Evolutionary conservation across 202 grass and related monocot species (phyloP), one percentile per base, ranked within the genome.

Genomic region (Carex arenaria): DNA sequence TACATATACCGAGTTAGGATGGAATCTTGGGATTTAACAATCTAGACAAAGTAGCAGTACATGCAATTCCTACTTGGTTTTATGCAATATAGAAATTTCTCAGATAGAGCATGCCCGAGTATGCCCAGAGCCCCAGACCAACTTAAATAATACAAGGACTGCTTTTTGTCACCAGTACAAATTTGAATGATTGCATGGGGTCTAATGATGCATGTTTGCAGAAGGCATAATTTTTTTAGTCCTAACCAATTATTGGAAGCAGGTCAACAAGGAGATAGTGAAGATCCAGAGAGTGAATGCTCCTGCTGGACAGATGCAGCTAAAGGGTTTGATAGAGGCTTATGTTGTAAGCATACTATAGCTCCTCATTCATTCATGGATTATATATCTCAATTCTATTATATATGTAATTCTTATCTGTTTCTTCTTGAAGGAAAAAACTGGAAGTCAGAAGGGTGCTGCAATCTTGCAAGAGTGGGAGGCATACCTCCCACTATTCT

Each of bases 201-300:
- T 15, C 43, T 18, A 75, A 54, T 75, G 28, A 31, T 52, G 3
- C 5, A 31, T 75, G 47, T 54, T 30, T 75, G 47, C 2, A 2
- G 43, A 17, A 31, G 6, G 14, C 49, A 76, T 56, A 2, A 38
- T 38, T 38, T 28, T 55, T 43, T 55, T 31, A 32, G 13, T 34
- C 18, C 5, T 76, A 74, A 76, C 72, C 2, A 17, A 54, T 76
- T 76, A 32, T 47, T 62, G 57, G 0, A 72, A 79, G 72, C 85
- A 99, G 96, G 91, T 99, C 19, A 99, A 99, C 85, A 99, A 92
- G 88, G 96, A 99, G 87, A 99, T 99, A 19, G 93, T 99, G 56
- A 99, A 99, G 91, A 96, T 99, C 70, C 96, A 99, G 84, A 99
- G 90, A 89, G 96, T 99, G 63, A 96, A 96, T 91, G 96, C 96